These are phyloP conservation scores for Trichoderma sp. DNA, from an alignment of 2,329 filamentous ascomycete genomes.

Conservation along the genomic window DNA sequence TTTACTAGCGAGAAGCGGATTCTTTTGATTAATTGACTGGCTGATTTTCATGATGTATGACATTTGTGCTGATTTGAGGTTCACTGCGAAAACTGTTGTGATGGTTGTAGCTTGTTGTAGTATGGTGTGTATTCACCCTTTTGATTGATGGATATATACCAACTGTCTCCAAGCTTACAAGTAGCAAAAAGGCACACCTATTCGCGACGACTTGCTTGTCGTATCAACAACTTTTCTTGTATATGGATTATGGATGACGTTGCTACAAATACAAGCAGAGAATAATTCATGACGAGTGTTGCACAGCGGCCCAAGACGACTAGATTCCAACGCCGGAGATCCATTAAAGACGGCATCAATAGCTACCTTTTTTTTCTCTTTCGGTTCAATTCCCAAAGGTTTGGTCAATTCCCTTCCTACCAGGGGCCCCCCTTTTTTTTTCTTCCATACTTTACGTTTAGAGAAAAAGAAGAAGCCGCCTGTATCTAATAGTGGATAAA, in stretches of 20 bases:
- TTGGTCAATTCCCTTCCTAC: not conserved
- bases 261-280: slow-evolving; percentile 6
- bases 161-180: too few species aligned
- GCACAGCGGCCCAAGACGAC: not conserved
- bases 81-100: too few species aligned
- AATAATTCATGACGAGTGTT: not conserved
- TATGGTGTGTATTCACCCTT: too few species aligned
- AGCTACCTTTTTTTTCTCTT: not conserved
- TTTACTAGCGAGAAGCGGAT: not conserved
- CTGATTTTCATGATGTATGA: not conserved
- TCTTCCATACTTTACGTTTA: not conserved
- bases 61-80: not conserved
- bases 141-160: too few species aligned
- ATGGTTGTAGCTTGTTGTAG: not conserved
- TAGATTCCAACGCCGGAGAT: slow-evolving; percentile 14
- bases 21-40: not conserved
- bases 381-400: not conserved
- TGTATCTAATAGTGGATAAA: not conserved
- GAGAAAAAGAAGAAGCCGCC: not conserved
- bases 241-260: not conserved
- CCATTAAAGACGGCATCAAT: slow-evolving; percentile 2
- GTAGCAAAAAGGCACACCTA: not conserved
- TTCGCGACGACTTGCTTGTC: not conserved
- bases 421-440: not conserved
- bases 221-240: not conserved